Evolutionary conservation across 306 rosid genomes (phyloP).

Genomic region (Vigna reflexopilosa): DNA sequence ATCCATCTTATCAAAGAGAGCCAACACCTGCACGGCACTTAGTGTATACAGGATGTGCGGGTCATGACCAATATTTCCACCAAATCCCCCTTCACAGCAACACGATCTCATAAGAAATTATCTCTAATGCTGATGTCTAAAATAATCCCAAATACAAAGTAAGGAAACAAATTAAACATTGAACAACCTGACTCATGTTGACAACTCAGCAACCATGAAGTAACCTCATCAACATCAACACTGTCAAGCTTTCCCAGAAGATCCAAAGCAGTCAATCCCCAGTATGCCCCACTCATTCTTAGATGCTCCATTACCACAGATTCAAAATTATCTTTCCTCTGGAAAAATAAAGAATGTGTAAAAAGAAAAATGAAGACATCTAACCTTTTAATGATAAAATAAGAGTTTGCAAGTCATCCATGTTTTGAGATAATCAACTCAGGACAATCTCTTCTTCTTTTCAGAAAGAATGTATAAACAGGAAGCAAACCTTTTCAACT

Average conservation of each 20-base stretch:
- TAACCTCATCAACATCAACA: conserved; percentile 72
- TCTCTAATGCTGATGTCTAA: neutral
- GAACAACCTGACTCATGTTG: conserved; percentile 78
- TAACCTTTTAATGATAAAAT: neutral
- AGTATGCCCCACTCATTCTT: conserved; percentile 88
- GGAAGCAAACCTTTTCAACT: conserved; percentile 66
- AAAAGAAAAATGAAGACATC: neutral
- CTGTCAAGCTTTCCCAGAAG: conserved; percentile 71
- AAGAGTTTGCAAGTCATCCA: conserved; percentile 19
- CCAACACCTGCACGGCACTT: conserved; percentile 90
- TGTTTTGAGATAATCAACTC: conserved; percentile 3
- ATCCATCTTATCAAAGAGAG: conserved; percentile 71
- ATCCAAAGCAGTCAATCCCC: conserved; percentile 90
- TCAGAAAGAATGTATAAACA: neutral
- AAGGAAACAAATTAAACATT: neutral
- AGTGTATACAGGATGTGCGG: conserved; percentile 82
- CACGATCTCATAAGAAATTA: conserved; percentile 32
- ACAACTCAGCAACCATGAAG: conserved; percentile 81
- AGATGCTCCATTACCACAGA: conserved; percentile 90
- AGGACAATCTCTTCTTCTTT: neutral
- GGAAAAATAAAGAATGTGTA: conserved; percentile 16
- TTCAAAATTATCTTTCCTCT: conserved; percentile 82
- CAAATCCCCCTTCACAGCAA: conserved; percentile 75
- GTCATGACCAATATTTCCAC: conserved; percentile 87
- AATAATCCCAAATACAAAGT: neutral